Evolutionary conservation across 2,329 filamentous ascomycete genomes (phyloP), one percentile per base, ranked within the genome.

Genomic region (Colletotrichum sp.): DNA sequence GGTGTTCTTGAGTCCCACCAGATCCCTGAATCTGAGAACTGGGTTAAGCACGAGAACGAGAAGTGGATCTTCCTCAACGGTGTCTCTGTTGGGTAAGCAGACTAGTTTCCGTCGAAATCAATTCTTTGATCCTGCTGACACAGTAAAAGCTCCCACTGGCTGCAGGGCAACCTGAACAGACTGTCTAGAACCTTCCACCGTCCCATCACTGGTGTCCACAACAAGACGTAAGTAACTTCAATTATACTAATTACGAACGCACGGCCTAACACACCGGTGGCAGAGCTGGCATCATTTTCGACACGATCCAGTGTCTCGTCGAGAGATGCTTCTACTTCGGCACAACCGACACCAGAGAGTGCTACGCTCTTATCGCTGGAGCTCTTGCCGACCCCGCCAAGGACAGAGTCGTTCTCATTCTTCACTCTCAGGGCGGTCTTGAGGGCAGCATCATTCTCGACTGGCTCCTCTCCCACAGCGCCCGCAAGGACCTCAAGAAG

Each of bases 361-460:
- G 93, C 81, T 93, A 91, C 78, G 85, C 87, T 75, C 86, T 90
- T 21, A 84, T 96, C 77, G 93, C 94, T 80, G 85, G 90, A 28
- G 89, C 90, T 30, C 86, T 96, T 6, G 90, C 93, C 78, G 87
- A 94, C 6, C 57, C 57, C 9, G 26, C 3, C 3, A 60, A 60
- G 26, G 28, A 60, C 9, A 10, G 26, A 4, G 91, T 96, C 5
- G 86, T 96, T 32, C 90, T 96, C 70, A 91, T 96, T 75, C 86
- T 94, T 48, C 95, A 96, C 83, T 94, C 92, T 1, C 94, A 96
- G 82, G 95, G 94, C 4, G 94, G 90, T 13, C 94, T 96, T 67
- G 92, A 95, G 80, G 93, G 92, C 4, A 90, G 93, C 4, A 85
- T 96, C 71, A 92, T 95, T 5, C 84, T 96, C 6, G 94, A 96